Evolutionary conservation across 495 filamentous ascomycete genomes (phyloP).

Genomic region (Neurospora tetrasperma): DNA sequence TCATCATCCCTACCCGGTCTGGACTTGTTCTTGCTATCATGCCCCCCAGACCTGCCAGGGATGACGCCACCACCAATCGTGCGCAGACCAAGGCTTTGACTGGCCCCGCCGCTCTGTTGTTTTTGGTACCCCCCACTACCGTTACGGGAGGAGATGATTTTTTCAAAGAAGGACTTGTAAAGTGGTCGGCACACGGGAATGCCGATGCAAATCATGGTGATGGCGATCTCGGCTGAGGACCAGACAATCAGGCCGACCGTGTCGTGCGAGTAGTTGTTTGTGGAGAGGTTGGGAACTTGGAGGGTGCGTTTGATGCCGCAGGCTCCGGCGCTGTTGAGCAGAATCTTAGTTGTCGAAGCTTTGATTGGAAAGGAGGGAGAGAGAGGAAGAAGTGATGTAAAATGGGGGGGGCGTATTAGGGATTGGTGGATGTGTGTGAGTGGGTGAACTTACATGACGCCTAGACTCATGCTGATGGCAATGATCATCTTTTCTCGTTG

Average conservation of each 20-base stretch:
- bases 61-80: slow-evolving; percentile 3
- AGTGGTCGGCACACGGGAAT: slow-evolving; percentile 14
- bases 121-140: slow-evolving; percentile 4
- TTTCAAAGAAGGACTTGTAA: slow-evolving; percentile 5
- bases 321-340: slow-evolving; percentile 12
- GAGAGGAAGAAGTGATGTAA: background rate
- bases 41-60: background rate
- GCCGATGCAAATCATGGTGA: slow-evolving; percentile 18
- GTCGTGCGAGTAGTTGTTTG: slow-evolving; percentile 8
- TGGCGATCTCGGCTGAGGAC: slow-evolving; percentile 15
- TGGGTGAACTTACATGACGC: slow-evolving; percentile 31
- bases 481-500: slow-evolving; percentile 37
- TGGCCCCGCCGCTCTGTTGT: slow-evolving; percentile 1
- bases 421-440: no score
- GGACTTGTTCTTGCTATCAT: background rate
- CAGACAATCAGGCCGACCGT: slow-evolving; percentile 14
- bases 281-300: slow-evolving; percentile 13
- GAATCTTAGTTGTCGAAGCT: background rate
- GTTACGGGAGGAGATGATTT: background rate
- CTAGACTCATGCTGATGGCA: slow-evolving; percentile 38
- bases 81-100: background rate
- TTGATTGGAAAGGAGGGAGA: no score
- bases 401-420: background rate
- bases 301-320: slow-evolving; percentile 17
- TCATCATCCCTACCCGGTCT: background rate